phyloP scores from a whole-genome alignment of 495 filamentous ascomycete species.

The Xylaria flabelliformis region DNA sequence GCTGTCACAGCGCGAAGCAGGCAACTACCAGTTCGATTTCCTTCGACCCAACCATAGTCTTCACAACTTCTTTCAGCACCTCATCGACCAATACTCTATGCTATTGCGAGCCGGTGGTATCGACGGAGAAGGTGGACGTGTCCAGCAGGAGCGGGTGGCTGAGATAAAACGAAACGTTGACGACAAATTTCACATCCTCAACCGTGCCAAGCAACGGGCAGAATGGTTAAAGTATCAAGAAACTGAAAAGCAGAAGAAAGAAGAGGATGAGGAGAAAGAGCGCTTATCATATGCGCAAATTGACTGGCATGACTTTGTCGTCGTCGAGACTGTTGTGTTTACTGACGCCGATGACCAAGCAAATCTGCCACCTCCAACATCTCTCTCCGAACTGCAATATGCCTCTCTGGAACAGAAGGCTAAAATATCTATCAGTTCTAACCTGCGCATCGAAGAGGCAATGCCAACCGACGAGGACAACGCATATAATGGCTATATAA shows the following conservation, averaged over 20 bases:
- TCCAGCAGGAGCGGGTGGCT: slow-evolving; percentile 70
- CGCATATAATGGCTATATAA: slow-evolving; percentile 62
- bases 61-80: slow-evolving; percentile 89
- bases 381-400: slow-evolving; percentile 87
- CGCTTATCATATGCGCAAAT: slow-evolving; percentile 85
- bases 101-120: slow-evolving; percentile 74
- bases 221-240: slow-evolving; percentile 87
- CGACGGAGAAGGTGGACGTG: slow-evolving; percentile 67
- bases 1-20: slow-evolving; percentile 82
- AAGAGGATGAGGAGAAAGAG: slow-evolving; percentile 87
- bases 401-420: slow-evolving; percentile 95
- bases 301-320: slow-evolving; percentile 97
- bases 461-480: slow-evolving; percentile 80
- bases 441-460: slow-evolving; percentile 91
- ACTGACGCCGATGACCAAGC: slow-evolving; percentile 85
- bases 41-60: slow-evolving; percentile 93
- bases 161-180: slow-evolving; percentile 79
- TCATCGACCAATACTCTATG: slow-evolving; percentile 94
- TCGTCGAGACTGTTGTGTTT: slow-evolving; percentile 96
- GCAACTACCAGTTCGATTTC: slow-evolving; percentile 97
- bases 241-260: slow-evolving; percentile 84
- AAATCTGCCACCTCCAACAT: slow-evolving; percentile 86
- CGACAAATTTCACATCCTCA: slow-evolving; percentile 80
- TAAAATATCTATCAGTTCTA: slow-evolving; percentile 79
- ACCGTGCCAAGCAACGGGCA: slow-evolving; percentile 79